phyloP scores from a whole-genome alignment of 2,329 filamentous ascomycete genomes.

The Talaromyces sp. region DNA sequence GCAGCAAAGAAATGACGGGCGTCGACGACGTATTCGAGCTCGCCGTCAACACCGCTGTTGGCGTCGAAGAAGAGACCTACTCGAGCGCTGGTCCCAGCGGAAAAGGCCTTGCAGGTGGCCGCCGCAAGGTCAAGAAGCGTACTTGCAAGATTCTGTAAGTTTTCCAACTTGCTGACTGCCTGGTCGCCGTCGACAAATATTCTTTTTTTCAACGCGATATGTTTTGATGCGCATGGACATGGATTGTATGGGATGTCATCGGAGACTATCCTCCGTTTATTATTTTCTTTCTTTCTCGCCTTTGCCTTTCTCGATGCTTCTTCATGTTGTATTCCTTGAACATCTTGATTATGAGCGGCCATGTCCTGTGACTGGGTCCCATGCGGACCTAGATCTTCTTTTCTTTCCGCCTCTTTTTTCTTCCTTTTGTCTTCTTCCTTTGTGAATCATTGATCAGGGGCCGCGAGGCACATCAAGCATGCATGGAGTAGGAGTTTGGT shows the following conservation, averaged over 20 bases:
- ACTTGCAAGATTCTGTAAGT: constrained; percentile 71
- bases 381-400: constrained; percentile 11
- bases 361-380: neutral
- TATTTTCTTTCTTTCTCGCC: neutral
- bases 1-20: constrained; percentile 92
- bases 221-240: constrained; percentile 1
- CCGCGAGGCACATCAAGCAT: constrained; percentile 19
- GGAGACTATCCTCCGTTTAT: neutral
- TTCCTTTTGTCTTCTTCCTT: constrained; percentile 18
- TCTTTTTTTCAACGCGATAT: neutral
- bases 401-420: neutral
- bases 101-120: constrained; percentile 29
- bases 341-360: constrained; percentile 1
- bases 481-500: constrained; percentile 35
- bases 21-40: constrained; percentile 95
- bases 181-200: constrained; percentile 7
- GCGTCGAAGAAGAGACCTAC: constrained; percentile 58
- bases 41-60: constrained; percentile 84
- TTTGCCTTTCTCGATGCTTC: constrained; percentile 9
- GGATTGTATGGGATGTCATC: neutral
- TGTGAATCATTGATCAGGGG: constrained; percentile 16
- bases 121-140: constrained; percentile 74
- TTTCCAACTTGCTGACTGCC: constrained; percentile 5
- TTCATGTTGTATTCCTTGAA: constrained; percentile 9
- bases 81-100: constrained; percentile 35